A percentile compares a stretch with the other conserved stretches of the same genome.
Conservation (phyloP, 2,329 filamentous ascomycete species). For the Gaeumannomyces tritici region DNA sequence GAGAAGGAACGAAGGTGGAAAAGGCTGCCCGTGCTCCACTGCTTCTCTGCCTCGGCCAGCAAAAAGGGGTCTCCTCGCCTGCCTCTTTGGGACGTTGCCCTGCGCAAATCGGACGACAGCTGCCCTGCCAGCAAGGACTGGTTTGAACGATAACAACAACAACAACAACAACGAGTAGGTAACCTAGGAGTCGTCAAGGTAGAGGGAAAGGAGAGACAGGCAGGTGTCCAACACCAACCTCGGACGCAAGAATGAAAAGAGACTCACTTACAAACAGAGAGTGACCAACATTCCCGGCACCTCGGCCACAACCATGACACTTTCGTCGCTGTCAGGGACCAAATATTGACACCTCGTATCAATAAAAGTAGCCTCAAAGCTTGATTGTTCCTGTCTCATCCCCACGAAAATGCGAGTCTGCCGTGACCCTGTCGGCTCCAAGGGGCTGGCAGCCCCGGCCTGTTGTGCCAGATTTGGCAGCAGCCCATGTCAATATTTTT, state of each 20-base stretch:
- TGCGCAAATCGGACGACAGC: neutral
- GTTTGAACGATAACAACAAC: neutral
- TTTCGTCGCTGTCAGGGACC: too few species aligned
- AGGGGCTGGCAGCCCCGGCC: neutral
- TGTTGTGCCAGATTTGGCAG: neutral
- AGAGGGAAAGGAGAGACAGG: too few species aligned
- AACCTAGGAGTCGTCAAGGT: too few species aligned
- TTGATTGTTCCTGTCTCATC: neutral
- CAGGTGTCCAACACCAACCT: too few species aligned
- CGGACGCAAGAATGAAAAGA: too few species aligned
- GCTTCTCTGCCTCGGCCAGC: neutral
- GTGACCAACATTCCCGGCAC: too few species aligned
- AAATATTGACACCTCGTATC: neutral
- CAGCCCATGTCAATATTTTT: neutral
- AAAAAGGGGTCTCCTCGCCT: neutral
- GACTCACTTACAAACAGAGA: too few species aligned
- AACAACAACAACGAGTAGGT: too few species aligned
- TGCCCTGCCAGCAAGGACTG: neutral
- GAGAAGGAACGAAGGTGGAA: too few species aligned
- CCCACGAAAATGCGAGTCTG: neutral
- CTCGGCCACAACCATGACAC: too few species aligned
- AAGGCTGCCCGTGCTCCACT: too few species aligned
- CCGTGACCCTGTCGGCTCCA: neutral
- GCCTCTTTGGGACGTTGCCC: neutral
- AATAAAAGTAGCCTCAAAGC: neutral